Conservation (phyloP, 495 filamentous ascomycete genomes). For the Neurospora hispaniola region DNA sequence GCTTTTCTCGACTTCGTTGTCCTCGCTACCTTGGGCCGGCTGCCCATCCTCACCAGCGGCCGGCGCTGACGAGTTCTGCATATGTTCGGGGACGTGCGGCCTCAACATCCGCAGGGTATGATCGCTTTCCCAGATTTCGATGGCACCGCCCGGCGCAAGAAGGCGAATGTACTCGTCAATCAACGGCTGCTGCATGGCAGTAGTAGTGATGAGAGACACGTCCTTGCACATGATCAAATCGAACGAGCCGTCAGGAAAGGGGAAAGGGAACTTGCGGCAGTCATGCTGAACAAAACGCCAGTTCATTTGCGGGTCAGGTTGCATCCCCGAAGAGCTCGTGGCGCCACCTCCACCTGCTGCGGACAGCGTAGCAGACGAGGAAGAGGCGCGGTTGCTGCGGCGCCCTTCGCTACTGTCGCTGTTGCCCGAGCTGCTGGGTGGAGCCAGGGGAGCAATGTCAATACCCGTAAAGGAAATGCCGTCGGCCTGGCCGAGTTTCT, state of each 20-base stretch:
- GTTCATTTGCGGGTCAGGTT: conserved; percentile 56
- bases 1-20: conserved; percentile 26
- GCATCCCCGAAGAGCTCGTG: background rate
- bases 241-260: conserved; percentile 75
- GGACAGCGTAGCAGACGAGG: conserved; percentile 2
- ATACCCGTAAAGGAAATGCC: conserved; percentile 68
- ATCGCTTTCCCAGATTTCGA: conserved; percentile 85
- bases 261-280: conserved; percentile 60
- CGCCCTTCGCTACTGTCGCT: background rate
- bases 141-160: conserved; percentile 62
- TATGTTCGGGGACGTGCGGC: conserved; percentile 53
- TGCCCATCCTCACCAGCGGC: conserved; percentile 4
- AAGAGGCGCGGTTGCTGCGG: conserved; percentile 1
- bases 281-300: conserved; percentile 89
- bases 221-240: conserved; percentile 89
- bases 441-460: conserved; percentile 68
- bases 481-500: conserved; percentile 42
- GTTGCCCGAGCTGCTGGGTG: conserved; percentile 16
- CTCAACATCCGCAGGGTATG: conserved; percentile 65
- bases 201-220: conserved; percentile 57
- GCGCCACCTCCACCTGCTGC: conserved; percentile 2
- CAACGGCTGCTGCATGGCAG: conserved; percentile 49
- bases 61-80: conserved; percentile 8
- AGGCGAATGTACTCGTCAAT: conserved; percentile 71
- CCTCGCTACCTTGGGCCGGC: conserved; percentile 13